Base-by-base conservation (phyloP, 2,329 filamentous ascomycete genomes). In the Fusarium mundagurra region DNA sequence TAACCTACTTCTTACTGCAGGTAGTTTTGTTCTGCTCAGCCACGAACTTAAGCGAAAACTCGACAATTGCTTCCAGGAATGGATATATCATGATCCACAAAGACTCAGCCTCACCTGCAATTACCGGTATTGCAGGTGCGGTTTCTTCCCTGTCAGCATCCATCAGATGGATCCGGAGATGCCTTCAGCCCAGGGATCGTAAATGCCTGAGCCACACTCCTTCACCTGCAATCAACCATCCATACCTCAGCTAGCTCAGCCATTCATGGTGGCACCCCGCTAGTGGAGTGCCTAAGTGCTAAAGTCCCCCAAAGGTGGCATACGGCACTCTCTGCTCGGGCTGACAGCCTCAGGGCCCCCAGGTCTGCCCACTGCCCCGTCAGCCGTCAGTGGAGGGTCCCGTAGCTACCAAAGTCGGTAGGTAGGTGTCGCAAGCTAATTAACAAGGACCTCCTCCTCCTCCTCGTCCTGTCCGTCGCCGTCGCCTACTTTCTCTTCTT, bases 361-460 rank as follows among this genome's bases (percentile, higher is more conserved):
- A 58, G 54, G 54, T 47, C 51, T 39, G 51, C 33, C 34, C 51
- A 27, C 50, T 39, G 51, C 24, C 51, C 51, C 34, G 24, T 55
- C 24, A 58, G 62, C 67, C 43, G 55, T 29, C 43, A 44, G 53
- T 67, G 53, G 62, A 67, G 63, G 65, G 65, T 47, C 51, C 65
- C 45, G 31, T 64, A 61, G 39, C 61, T 64, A 24, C 45, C 27
- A 47, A 47, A 50, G 29, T 50, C 33, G 31, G 47, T 51, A 29
- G 44, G 24, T 47, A 22, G 50, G 31, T 53, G 72, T 69, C 71
- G 72, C 72, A 72, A 74, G 72, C 71, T 68, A 74, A 74, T 74
- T 68, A 68, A 69, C 67, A 62, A 72, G 72, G 72, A 69, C 67
- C 72, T 63, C 71, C 54, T 45, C 44, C 43, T 45, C 38, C 14